A percentile compares a stretch with the other conserved stretches of the same genome.
These are phyloP conservation scores for Talaromyces albobiverticillius DNA, from an alignment of 2,329 filamentous ascomycete species.

Conservation along the genomic window DNA sequence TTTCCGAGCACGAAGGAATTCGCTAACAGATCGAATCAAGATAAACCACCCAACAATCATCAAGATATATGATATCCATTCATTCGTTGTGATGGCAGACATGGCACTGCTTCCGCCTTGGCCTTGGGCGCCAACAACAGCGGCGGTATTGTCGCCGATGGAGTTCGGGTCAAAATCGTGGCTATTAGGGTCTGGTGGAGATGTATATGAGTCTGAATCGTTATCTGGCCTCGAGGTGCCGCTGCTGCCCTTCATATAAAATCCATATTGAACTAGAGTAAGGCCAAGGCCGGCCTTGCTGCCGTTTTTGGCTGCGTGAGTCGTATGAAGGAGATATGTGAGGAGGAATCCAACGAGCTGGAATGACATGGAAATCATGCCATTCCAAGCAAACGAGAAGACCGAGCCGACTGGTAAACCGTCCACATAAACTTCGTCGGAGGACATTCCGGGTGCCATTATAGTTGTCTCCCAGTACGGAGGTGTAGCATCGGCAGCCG, in stretches of 20 bases:
- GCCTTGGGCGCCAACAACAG: constrained; percentile 26
- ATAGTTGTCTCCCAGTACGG: constrained; percentile 99
- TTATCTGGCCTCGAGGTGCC: constrained; percentile 39
- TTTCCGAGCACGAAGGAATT: constrained; percentile 80
- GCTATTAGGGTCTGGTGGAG: constrained; percentile 81
- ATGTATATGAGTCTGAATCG: constrained; percentile 47
- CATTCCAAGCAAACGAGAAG: constrained; percentile 74
- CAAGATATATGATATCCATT: constrained; percentile 86
- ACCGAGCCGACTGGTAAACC: constrained; percentile 86
- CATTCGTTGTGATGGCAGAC: constrained; percentile 65
- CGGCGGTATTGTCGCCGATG: constrained; percentile 50
- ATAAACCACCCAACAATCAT: constrained; percentile 99
- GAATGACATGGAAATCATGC: constrained; percentile 97
- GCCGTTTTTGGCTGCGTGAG: constrained; percentile 96
- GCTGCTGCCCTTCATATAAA: constrained; percentile 78
- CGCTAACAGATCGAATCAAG: constrained; percentile 85
- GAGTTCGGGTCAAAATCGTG: constrained; percentile 80
- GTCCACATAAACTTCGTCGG: constrained; percentile 94
- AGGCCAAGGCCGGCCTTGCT: constrained; percentile 92
- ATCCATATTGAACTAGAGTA: constrained; percentile 93
- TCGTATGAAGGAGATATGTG: constrained; percentile 96
- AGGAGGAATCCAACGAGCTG: constrained; percentile 95
- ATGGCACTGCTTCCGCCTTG: constrained; percentile 37
- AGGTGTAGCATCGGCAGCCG: constrained; percentile 89
- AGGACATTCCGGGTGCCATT: constrained; percentile 83